Evolutionary conservation across 495 filamentous ascomycete species (phyloP), one percentile per base, ranked within the genome.

Genomic region (Usnea hakonensis): DNA sequence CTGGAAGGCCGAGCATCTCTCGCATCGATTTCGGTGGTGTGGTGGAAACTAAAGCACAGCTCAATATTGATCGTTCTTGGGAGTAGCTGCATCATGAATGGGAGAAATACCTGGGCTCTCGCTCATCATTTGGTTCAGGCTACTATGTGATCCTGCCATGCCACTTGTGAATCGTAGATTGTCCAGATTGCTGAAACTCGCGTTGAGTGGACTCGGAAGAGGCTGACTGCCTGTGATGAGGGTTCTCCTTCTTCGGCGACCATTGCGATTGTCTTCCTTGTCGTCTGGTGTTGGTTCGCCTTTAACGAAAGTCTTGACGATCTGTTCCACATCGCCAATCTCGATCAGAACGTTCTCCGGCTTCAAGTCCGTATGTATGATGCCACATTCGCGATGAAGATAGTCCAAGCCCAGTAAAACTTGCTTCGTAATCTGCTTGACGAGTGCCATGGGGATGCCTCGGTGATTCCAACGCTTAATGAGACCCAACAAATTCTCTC

Each of bases 381-480:
- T 98, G 64, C 95, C 95, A 77, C 94, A 98, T 75, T 98, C 94
- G 55, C 94, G 86, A 68, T 98, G 94, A 26, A 98, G 81, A 72
- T 98, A 97, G 69, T 98, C 94, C 53, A 98, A 79, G 5, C 94
- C 94, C 52, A 98, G 81, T 58, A 98, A 81, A 17, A 98, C 94
- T 74, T 98, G 94, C 74, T 98, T 98, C 3, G 95, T 93, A 74
- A 98, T 98, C 74, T 98, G 94, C 77, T 95, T 96, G 65, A 98
- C 94, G 36, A 98, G 81, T 23, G 88, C 82, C 87, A 95, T 95
- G 35, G 94, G 94, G 57, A 98, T 97, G 33, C 94, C 94, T 36
- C 94, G 82, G 72, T 98, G 94, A 67, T 97, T 97, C 90, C 94
- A 98, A 61, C 88, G 85, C 81, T 97, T 98, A 78, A 98, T 98